Evolutionary conservation across 2,329 filamentous ascomycete genomes (phyloP).

Genomic region (Conoideocrella luteorostrata): DNA sequence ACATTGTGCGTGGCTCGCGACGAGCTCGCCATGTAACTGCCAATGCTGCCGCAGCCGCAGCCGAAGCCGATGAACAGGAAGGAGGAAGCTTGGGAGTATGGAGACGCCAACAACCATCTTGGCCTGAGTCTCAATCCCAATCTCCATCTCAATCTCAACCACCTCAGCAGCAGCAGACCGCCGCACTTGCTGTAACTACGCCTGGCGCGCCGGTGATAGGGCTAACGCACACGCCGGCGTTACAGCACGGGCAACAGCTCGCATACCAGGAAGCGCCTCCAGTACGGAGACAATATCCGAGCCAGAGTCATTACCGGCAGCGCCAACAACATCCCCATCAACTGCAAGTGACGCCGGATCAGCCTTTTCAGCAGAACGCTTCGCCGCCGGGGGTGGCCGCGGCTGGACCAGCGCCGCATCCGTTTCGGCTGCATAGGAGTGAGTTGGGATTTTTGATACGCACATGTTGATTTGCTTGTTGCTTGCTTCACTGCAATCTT

Average conservation of each 20-base stretch:
- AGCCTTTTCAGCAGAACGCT: slow-evolving; percentile 6
- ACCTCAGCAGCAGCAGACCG: slow-evolving; percentile 1
- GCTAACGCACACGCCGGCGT: slow-evolving; percentile 1
- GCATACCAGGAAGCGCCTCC: not conserved
- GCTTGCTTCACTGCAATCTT: too few relatives aligned
- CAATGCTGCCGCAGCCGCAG: slow-evolving; percentile 4
- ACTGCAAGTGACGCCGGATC: slow-evolving; percentile 15
- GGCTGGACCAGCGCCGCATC: slow-evolving; percentile 27
- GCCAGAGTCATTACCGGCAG: slow-evolving; percentile 9
- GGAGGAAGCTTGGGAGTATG: too few relatives aligned
- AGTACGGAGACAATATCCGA: slow-evolving; percentile 6
- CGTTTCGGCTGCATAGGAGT: slow-evolving; percentile 31
- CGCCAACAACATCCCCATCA: slow-evolving; percentile 11
- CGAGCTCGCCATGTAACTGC: slow-evolving; percentile 23
- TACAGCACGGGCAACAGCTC: slow-evolving; percentile 1
- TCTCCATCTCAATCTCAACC: too few relatives aligned
- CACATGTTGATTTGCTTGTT: too few relatives aligned
- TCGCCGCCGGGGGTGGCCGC: slow-evolving; percentile 13
- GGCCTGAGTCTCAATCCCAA: too few relatives aligned
- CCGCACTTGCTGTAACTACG: slow-evolving; percentile 1
- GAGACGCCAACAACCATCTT: too few relatives aligned
- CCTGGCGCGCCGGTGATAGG: not conserved
- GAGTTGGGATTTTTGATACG: slow-evolving; percentile 14
- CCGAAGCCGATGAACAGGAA: not conserved
- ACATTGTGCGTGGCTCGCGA: slow-evolving; percentile 24